Evolutionary conservation across 257 asterid species (phyloP), one percentile per base, ranked within the genome.

Genomic region (Linaria vulgaris): DNA sequence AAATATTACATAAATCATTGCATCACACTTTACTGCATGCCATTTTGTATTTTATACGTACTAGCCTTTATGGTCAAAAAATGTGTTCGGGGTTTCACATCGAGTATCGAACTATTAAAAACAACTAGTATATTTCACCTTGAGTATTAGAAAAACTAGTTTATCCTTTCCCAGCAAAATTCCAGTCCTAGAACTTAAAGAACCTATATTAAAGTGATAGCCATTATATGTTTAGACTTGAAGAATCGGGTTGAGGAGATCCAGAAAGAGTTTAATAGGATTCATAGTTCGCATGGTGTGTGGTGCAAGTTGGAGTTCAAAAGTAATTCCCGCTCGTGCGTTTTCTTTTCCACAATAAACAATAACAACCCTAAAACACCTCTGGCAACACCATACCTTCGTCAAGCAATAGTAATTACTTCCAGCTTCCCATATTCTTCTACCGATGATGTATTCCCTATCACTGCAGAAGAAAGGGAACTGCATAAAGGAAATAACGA

Each of bases 391-490:
- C 58, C 46, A 12, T 75, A 88, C 96, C 95, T 85, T 88, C 12
- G 95, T 88, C 63, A 82, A 82, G 68, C 96, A 88, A 43, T 82
- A 85, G 55, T 67, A 83, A 9, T 66, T 56, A 69, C 72, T 77
- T 46, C 89, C 95, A 24, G 83, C 78, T 78, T 88, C 96, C 96
- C 96, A 88, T 67, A 85, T 85, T 72, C 90, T 80, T 74, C 91
- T 75, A 64, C 90, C 88, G 23, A 88, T 85, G 41, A 88, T 85
- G 69, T 88, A 88, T 75, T 88, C 96, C 49, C 96, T 82, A 69
- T 88, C 96, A 53, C 95, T 88, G 77, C 91, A 84, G 89, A 90
- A 90, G 79, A 90, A 88, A 5, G 97, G 97, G 70, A 90, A 90
- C 97, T 90, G 85, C 71, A 72, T 10, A 46, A 62, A 46, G 74